Evolutionary conservation across 352 stramenopile species (phyloP).

Genomic region (Phytophthora agathidicida): DNA sequence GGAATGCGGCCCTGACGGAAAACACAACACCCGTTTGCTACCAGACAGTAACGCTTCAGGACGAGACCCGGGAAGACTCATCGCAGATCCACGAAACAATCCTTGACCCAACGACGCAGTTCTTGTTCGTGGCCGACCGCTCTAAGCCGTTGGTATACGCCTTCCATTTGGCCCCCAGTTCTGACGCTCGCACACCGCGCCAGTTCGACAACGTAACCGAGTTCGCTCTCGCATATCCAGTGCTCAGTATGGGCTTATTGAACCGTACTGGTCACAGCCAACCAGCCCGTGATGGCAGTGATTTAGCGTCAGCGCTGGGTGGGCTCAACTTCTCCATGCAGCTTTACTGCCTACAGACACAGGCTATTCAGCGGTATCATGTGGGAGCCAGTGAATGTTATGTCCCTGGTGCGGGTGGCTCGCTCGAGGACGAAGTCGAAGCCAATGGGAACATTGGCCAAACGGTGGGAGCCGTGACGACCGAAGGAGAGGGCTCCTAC

Average conservation of each 20-base stretch:
- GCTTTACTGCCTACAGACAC: conserved; percentile 81
- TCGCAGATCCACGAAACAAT: conserved; percentile 61
- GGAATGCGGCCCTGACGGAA: conserved; percentile 59
- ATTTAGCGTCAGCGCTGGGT: conserved; percentile 25
- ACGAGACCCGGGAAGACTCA: conserved; percentile 30
- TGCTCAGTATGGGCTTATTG: conserved; percentile 77
- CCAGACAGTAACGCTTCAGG: conserved; percentile 67
- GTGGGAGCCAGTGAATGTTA: conserved; percentile 70
- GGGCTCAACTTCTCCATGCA: conserved; percentile 74
- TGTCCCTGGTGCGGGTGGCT: conserved; percentile 37
- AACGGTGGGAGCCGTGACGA: conserved; percentile 77
- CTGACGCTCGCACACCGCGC: conserved; percentile 42
- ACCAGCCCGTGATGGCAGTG: conserved; percentile 37
- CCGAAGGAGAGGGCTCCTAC: conserved; percentile 71
- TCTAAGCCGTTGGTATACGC: conserved; percentile 66
- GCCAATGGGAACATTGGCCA: conserved; percentile 50
- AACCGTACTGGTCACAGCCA: conserved; percentile 50
- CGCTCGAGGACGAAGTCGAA: conserved; percentile 53
- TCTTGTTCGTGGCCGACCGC: conserved; percentile 82
- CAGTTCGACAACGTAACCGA: conserved; percentile 85
- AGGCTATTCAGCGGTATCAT: conserved; percentile 87
- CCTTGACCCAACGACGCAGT: conserved; percentile 75
- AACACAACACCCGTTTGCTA: conserved; percentile 57
- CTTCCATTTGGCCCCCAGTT: conserved; percentile 58
- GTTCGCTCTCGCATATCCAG: conserved; percentile 77